Percentiles rank a stretch among this genome's conserved stretches.
Conservation (phyloP, 1,284 basidiomycete species). For the Melampsora americana region DNA sequence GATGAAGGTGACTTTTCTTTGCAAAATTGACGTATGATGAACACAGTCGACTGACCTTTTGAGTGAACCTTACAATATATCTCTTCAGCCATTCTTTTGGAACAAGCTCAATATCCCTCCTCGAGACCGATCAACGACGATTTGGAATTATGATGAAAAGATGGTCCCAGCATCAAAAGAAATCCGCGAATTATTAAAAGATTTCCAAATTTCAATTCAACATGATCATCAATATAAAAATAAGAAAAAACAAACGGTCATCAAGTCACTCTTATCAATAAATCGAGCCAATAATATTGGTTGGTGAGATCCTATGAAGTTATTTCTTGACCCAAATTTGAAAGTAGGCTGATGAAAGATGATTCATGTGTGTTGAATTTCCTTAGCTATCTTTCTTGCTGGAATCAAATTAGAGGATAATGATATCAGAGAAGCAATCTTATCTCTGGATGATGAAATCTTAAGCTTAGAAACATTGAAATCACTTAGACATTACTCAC, state of each 20-base stretch:
- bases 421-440: constrained; percentile 66
- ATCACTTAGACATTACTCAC: constrained; percentile 68
- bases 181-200: constrained; percentile 69
- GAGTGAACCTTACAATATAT: neutral
- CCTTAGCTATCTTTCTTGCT: constrained; percentile 72
- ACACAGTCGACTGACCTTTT: neutral
- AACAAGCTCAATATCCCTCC: constrained; percentile 63
- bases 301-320: constrained; percentile 53
- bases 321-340: neutral
- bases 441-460: constrained; percentile 67
- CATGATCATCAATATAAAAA: constrained; percentile 58
- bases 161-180: constrained; percentile 56
- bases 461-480: constrained; percentile 70
- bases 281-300: constrained; percentile 80
- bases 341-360: constrained; percentile 26
- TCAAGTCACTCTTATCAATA: constrained; percentile 71
- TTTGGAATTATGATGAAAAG: constrained; percentile 67
- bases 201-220: constrained; percentile 64
- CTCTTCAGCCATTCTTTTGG: constrained; percentile 75
- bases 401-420: constrained; percentile 66
- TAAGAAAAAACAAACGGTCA: constrained; percentile 61
- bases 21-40: neutral
- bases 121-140: constrained; percentile 59
- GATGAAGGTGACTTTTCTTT: neutral
- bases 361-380: constrained; percentile 18